Evolutionary conservation across 345 rosid genomes (phyloP).

Genomic region (Erodium maritimum): DNA sequence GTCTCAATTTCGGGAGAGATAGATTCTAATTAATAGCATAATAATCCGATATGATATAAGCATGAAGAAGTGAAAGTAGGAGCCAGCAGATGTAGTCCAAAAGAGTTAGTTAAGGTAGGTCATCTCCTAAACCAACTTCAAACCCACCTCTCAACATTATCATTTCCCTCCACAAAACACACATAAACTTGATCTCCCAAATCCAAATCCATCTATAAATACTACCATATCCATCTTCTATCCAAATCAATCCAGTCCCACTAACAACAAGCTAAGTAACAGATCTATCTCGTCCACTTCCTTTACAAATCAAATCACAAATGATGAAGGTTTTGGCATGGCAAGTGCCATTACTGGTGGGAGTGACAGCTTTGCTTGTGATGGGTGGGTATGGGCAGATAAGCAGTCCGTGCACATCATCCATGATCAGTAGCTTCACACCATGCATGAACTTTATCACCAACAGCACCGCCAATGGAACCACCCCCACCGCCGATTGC

Average conservation of each 20-base stretch:
- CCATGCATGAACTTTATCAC: slow-evolving; percentile 66
- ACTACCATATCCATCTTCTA: too few species aligned
- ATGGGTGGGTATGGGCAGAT: slow-evolving; percentile 35
- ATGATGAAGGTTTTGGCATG: slow-evolving; percentile 16
- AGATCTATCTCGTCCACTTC: neutral
- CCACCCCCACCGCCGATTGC: slow-evolving; percentile 48
- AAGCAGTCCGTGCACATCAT: slow-evolving; percentile 36
- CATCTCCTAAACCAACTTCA: slow-evolving; percentile 47
- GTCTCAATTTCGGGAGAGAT: too few species aligned
- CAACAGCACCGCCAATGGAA: slow-evolving; percentile 44
- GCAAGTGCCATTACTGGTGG: neutral
- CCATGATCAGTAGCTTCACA: slow-evolving; percentile 37
- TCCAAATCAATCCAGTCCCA: too few species aligned
- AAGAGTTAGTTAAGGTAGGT: slow-evolving; percentile 32
- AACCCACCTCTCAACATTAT: slow-evolving; percentile 13
- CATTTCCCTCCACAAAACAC: too few species aligned
- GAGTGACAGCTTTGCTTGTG: slow-evolving; percentile 6
- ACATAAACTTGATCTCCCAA: too few species aligned
- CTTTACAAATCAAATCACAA: neutral
- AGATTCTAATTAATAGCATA: too few species aligned
- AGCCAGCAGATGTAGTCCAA: too few species aligned
- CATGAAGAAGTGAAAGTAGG: too few species aligned
- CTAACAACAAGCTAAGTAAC: too few species aligned
- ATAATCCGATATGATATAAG: too few species aligned
- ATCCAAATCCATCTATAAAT: slow-evolving; percentile 21